These are phyloP conservation scores for Crithidia expoeki DNA, from an alignment of 208 protist genomes.

Conservation along the genomic window DNA sequence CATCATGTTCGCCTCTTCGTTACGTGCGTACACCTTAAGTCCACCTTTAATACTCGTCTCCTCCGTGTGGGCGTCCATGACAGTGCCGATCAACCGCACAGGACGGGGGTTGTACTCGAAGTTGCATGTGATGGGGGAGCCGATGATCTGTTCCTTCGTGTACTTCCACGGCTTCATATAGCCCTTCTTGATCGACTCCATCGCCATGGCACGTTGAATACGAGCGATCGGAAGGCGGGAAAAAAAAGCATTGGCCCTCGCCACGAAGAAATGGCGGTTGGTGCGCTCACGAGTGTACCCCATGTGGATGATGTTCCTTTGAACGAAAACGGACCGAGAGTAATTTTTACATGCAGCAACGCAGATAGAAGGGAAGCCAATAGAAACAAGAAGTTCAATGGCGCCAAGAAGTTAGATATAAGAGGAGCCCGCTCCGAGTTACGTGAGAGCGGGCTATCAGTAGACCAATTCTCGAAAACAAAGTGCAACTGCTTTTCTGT, in stretches of 20 bases:
- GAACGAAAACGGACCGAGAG: no score
- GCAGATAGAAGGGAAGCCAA: not conserved
- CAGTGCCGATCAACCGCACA: constrained; percentile 87
- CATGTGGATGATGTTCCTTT: constrained; percentile 27
- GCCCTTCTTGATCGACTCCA: constrained; percentile 87
- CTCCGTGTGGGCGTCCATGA: constrained; percentile 90
- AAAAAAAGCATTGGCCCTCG: constrained; percentile 90
- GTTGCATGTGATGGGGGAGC: constrained; percentile 85
- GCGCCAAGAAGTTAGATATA: no score
- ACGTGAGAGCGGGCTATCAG: no score
- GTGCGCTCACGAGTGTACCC: constrained; percentile 89
- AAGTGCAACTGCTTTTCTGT: no score
- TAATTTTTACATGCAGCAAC: no score
- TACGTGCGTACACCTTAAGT: constrained; percentile 89
- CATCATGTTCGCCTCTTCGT: constrained; percentile 93
- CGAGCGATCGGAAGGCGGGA: constrained; percentile 83
- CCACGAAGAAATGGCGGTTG: constrained; percentile 88
- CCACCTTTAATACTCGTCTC: constrained; percentile 92
- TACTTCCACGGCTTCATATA: constrained; percentile 89
- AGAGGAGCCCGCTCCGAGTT: no score
- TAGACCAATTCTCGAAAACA: no score
- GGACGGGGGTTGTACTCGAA: constrained; percentile 92
- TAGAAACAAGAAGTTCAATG: no score
- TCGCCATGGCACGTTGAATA: constrained; percentile 84
- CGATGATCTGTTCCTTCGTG: constrained; percentile 91